Evolutionary conservation across 225 moss, liverwort and hornwort genomes (phyloP).

Genomic region (Sphagnum tenellum): DNA sequence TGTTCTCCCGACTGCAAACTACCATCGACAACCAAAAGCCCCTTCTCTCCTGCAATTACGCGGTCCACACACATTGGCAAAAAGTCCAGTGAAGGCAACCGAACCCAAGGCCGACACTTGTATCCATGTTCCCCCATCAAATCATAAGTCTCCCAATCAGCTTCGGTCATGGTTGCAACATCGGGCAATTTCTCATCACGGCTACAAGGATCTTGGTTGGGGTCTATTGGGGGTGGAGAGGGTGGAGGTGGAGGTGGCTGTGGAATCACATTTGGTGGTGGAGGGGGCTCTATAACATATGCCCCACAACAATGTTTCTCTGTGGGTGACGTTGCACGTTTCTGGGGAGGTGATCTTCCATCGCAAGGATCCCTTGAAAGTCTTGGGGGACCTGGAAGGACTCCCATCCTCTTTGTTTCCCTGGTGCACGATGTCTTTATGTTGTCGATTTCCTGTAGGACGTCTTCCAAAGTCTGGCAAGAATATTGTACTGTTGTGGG

Average conservation of each 20-base stretch:
- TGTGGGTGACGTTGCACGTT: background rate
- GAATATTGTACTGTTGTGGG: background rate
- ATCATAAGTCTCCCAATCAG: constrained; percentile 5
- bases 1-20: constrained; percentile 28
- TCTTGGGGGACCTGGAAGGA: background rate
- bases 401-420: background rate
- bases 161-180: constrained; percentile 1
- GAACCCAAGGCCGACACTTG: constrained; percentile 7
- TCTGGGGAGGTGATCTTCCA: constrained; percentile 2
- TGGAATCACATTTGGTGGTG: background rate
- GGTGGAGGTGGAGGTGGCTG: background rate
- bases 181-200: background rate
- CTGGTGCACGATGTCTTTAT: background rate
- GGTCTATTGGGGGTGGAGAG: background rate
- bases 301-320: constrained; percentile 19
- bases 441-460: background rate
- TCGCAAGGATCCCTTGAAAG: constrained; percentile 19
- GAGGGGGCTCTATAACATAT: background rate
- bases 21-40: constrained; percentile 38
- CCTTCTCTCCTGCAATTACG: constrained; percentile 29
- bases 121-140: constrained; percentile 19
- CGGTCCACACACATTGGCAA: constrained; percentile 16
- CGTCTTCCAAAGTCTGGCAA: no score
- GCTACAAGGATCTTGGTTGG: background rate
- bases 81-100: constrained; percentile 25